Evolutionary conservation across 805 yeast species (phyloP).

Genomic region (Candida hungchunana): DNA sequence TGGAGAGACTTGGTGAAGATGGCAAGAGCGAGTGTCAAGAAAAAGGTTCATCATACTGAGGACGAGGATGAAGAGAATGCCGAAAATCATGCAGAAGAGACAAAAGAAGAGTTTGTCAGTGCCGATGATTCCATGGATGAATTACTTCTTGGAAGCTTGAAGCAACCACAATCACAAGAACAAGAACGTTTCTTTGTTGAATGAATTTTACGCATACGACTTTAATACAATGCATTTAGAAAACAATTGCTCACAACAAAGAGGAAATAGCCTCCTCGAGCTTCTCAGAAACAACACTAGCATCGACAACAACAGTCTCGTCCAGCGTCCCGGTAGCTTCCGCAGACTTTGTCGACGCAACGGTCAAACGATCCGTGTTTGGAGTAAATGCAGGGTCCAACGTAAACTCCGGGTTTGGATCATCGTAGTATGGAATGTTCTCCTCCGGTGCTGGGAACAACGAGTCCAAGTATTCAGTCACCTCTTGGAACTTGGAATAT

Average conservation of each 20-base stretch:
- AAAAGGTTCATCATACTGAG: no score
- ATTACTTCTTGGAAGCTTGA: no score
- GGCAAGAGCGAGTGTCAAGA: conserved; percentile 9
- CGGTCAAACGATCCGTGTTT: not conserved
- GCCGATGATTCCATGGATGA: no score
- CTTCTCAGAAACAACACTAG: conserved; percentile 20
- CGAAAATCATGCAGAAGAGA: no score
- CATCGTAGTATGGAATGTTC: not conserved
- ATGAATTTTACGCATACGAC: no score
- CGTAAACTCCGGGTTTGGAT: not conserved
- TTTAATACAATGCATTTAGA: no score
- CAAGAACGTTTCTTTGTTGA: no score
- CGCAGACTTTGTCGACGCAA: conserved; percentile 1
- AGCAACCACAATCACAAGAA: no score
- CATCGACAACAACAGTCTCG: conserved; percentile 16
- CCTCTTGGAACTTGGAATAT: conserved; percentile 13
- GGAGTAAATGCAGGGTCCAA: conserved; percentile 1
- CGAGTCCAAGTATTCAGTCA: conserved; percentile 11
- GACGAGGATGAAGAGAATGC: no score
- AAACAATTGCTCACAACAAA: not conserved
- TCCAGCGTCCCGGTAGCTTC: conserved; percentile 5
- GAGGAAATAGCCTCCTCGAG: conserved; percentile 9
- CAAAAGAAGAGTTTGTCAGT: no score
- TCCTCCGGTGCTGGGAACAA: conserved; percentile 15
- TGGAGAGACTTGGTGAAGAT: conserved; percentile 21